phyloP scores from a whole-genome alignment of 805 yeast genomes.

The Blastobotrys peoriensis region DNA sequence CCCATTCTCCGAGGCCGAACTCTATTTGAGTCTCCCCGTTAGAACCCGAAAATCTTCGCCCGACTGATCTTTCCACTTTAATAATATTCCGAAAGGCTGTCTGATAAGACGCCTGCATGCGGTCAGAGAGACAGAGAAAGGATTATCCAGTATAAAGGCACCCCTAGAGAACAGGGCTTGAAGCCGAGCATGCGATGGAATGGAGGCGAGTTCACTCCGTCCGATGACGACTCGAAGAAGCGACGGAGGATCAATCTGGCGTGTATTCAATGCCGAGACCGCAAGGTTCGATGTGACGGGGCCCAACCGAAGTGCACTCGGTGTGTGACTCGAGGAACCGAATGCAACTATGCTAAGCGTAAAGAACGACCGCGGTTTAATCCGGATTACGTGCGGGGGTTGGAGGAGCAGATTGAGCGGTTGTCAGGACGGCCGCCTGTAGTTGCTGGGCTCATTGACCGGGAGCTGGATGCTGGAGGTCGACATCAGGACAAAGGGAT shows the following conservation, averaged over 20 bases:
- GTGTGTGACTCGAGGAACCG: constrained; percentile 5
- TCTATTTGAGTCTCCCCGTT: too few relatives aligned
- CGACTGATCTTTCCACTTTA: too few relatives aligned
- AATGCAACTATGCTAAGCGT: constrained; percentile 7
- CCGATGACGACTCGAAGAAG: not conserved
- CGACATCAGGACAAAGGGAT: not conserved
- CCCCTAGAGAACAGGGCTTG: too few relatives aligned
- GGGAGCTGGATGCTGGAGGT: not conserved
- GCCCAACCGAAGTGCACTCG: constrained; percentile 13
- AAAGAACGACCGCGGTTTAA: constrained; percentile 4
- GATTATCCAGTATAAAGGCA: too few relatives aligned
- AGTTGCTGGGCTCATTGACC: not conserved
- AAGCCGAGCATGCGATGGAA: not conserved
- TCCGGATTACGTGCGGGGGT: constrained; percentile 9
- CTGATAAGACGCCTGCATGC: too few relatives aligned
- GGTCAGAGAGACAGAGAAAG: too few relatives aligned
- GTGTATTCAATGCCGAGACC: constrained; percentile 13
- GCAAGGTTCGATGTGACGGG: constrained; percentile 16
- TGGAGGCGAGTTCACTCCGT: not conserved
- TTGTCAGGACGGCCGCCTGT: not conserved
- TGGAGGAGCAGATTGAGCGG: constrained; percentile 6
- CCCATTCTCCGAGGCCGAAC: too few relatives aligned
- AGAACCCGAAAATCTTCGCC: too few relatives aligned
- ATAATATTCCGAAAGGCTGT: too few relatives aligned
- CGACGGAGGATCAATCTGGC: constrained; percentile 8